Evolutionary conservation across 106 monocot genomes (phyloP), one percentile per base, ranked within the genome.

Genomic region (Dendrobium officinale): DNA sequence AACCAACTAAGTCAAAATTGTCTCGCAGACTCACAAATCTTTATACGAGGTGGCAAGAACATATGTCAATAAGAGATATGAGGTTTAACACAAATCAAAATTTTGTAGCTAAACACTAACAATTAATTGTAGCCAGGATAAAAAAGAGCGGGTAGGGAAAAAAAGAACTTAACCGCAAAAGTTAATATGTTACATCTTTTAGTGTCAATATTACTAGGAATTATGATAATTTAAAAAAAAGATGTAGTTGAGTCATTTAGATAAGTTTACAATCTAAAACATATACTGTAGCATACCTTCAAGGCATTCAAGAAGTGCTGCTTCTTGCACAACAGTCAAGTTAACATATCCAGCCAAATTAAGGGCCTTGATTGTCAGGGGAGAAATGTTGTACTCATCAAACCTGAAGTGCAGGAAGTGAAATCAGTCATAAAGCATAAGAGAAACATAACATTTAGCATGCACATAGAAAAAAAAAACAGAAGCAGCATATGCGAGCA

Each of bases 311-410:
- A 86, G 88, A 89, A 99, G 86, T 26, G 95, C 78, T 48, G 95
- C 92, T 44, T 89, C 95, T 83, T 99, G 98, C 24, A 99, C 95
- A 24, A 88, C 43, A 58, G 93, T 95, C 88, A 93, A 84, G 67
- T 87, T 67, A 45, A 86, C 29, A 79, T 93, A 99, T 75, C 95
- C 93, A 84, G 95, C 91, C 79, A 74, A 77, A 83, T 66, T 72
- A 61, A 99, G 92, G 37, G 98, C 98, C 80, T 95, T 95, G 41
- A 93, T 81, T 43, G 95, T 93, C 80, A 99, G 77, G 0, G 89
- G 88, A 80, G 98, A 99, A 72, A 99, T 86, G 67, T 83, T 84
- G 78, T 73, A 93, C 37, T 91, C 95, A 79, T 99, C 91, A 88
- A 95, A 99, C 84, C 98, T 99, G 88, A 81, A 83, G 56, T 7